Base-by-base conservation (phyloP, 1,284 basidiomycete genomes). In the Ganoderma lingzhi region DNA sequence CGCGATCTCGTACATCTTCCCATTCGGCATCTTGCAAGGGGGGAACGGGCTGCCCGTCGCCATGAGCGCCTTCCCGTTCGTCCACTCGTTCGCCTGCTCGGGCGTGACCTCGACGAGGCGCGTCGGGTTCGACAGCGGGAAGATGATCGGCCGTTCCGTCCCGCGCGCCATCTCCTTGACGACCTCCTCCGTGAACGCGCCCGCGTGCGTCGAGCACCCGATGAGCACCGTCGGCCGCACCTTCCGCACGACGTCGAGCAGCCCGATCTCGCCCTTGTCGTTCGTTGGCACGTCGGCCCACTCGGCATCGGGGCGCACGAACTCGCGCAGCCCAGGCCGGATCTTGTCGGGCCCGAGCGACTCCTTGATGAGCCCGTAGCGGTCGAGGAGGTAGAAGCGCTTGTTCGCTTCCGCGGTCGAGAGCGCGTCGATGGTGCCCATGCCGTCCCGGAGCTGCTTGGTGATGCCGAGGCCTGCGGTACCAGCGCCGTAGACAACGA, bases 41-140 rank as follows among this genome's bases (percentile, higher is more conserved):
- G 87, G 87, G 83, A 96, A 96, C 1, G 94, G 94, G 72, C 91
- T 93, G 8, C 94, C 94, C 8, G 93, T 95, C 0, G 93, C 92
- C 66, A 95, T 81, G 56, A 95, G 81, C n/a, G 93, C 94, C 76
- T 86, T 88, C 2, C 93, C 93, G 9, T 88, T 78, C 0, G 91
- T 92, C 94, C 94, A 96, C 37, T 89, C 83, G 74, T 90, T 89
- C 53, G 90, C 86, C 75, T 94, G 87, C 71, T 86, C 84, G 2
- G 93, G 94, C 70, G 91, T 86, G 2, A 93, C 92, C 79, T 96
- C 94, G 60, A 90, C 90, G 60, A 95, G 83, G 41, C 84, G 80
- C 71, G 90, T 94, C 2, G 94, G 94, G 80, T 96, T 96, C 59
- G 90, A 93, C 74, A 96, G 84, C 9, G 94, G 93, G 73, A 95